phyloP scores from a whole-genome alignment of 352 stramenopile genomes.

The Globisporangium nodosum region DNA sequence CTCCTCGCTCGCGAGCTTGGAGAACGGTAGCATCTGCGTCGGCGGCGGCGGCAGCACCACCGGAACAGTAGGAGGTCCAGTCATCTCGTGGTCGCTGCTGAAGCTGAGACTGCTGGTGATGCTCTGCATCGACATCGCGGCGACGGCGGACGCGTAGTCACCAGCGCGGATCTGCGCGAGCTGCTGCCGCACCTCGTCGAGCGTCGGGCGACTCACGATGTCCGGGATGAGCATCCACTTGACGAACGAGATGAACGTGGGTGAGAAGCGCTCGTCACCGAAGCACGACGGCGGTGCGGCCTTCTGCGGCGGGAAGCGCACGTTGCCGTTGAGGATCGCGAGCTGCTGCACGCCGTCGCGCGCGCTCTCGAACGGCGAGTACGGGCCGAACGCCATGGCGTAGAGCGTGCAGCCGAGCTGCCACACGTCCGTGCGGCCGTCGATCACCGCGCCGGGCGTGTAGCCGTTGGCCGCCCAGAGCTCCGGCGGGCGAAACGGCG shows the following conservation, averaged over 20 bases:
- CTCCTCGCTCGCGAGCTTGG: conserved; percentile 14
- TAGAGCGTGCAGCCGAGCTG: conserved; percentile 88
- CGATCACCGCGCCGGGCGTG: conserved; percentile 21
- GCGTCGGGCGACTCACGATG: conserved; percentile 45
- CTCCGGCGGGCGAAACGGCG: conserved; percentile 89
- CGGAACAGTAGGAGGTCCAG: neutral
- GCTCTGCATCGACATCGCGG: neutral
- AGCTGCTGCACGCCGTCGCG: conserved; percentile 43
- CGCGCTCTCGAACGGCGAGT: conserved; percentile 85
- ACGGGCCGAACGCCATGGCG: conserved; percentile 86
- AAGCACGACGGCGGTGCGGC: conserved; percentile 1
- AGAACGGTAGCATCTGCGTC: conserved; percentile 15
- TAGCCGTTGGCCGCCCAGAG: conserved; percentile 62
- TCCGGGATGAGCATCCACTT: conserved; percentile 71
- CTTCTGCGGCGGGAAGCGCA: conserved; percentile 44
- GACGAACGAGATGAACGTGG: conserved; percentile 54
- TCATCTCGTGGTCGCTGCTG: neutral
- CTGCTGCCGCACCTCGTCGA: conserved; percentile 35
- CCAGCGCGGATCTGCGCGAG: conserved; percentile 16
- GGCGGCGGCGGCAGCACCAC: neutral
- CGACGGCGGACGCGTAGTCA: neutral
- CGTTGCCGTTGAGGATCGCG: conserved; percentile 57
- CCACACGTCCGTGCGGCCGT: conserved; percentile 88
- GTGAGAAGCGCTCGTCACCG: conserved; percentile 33
- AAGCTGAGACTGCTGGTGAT: neutral